Evolutionary conservation across 1,139 yeast genomes (phyloP).

Genomic region (Casaregolazyma lundiana): DNA sequence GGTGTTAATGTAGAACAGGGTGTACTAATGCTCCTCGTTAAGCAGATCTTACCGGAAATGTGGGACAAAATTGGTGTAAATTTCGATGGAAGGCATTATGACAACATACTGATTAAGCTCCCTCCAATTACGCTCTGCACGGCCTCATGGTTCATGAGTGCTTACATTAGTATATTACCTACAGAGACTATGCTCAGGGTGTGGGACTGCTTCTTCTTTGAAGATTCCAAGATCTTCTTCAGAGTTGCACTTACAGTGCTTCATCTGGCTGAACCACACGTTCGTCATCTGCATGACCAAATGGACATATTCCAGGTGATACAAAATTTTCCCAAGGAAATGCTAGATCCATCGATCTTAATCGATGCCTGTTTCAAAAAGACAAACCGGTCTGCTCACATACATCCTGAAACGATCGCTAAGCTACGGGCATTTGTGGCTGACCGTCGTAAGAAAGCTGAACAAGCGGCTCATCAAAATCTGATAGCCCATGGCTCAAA

Average conservation of each 20-base stretch:
- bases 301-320: constrained; percentile 83
- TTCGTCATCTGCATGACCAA: constrained; percentile 50
- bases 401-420: constrained; percentile 76
- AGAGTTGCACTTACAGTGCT: constrained; percentile 80
- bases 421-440: constrained; percentile 74
- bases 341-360: constrained; percentile 65
- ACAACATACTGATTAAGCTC: constrained; percentile 64
- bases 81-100: constrained; percentile 41
- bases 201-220: constrained; percentile 94
- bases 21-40: constrained; percentile 78
- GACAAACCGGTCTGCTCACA: constrained; percentile 57
- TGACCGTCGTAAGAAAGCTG: constrained; percentile 33
- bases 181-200: constrained; percentile 80
- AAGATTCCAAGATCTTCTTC: constrained; percentile 82
- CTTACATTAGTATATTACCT: constrained; percentile 83
- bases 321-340: constrained; percentile 72
- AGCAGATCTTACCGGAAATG: constrained; percentile 76
- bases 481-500: constrained; percentile 4
- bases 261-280: constrained; percentile 66
- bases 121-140: constrained; percentile 94
- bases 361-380: constrained; percentile 73
- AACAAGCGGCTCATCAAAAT: constrained; percentile 6
- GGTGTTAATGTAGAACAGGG: constrained; percentile 97
- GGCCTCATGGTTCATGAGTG: constrained; percentile 97
- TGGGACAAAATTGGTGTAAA: constrained; percentile 55